Evolutionary conservation across 177 flowering plant species (phyloP), one percentile per base, ranked within the genome.

Genomic region (Vitis hybrid): DNA sequence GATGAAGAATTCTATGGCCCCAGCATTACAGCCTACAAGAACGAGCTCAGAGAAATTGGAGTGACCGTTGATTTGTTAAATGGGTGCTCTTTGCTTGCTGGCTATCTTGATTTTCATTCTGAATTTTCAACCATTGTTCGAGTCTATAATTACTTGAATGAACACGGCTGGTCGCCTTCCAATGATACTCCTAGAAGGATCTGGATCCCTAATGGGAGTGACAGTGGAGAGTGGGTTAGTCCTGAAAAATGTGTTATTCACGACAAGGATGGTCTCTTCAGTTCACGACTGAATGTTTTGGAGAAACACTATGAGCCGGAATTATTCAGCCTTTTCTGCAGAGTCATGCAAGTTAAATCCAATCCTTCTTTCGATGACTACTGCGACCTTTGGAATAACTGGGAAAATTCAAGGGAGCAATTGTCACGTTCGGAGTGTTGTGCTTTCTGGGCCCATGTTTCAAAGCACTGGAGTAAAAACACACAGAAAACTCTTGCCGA

Each of bases 1-100:
- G 89, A 86, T 72, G 88, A 81, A 69, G 71, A 46, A 1, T 87
- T 85, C 72, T 91, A 91, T 76, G 88, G 91, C 24, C 52, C 74
- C 13, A 18, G 60, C 3, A 83, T 89, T 19, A 13, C 21, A 10
- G 72, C 81, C 2, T 87, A 78, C 74, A 64, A 24, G 19, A 63
- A 68, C 55, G 86, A 75, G 86, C 88, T 91, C 49, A 63, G 59
- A 4, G 74, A 80, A 2, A 73, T 89, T 3, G 90, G 93, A 54
- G 91, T 87, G 24, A 67, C 32, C 12, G 70, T 75, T 54, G 86
- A 82, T 30, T 66, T 68, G 35, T 30, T 27, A 10, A 49, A 65
- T 18, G 85, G 86, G 14, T 83, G 85, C 40, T 11, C 79, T 1
- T 69, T 90, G 78, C 68, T 90, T 64, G 86, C 87, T 15, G 60